Base-by-base conservation (phyloP, 2,329 filamentous ascomycete species). In the Diplodia corticola region DNA sequence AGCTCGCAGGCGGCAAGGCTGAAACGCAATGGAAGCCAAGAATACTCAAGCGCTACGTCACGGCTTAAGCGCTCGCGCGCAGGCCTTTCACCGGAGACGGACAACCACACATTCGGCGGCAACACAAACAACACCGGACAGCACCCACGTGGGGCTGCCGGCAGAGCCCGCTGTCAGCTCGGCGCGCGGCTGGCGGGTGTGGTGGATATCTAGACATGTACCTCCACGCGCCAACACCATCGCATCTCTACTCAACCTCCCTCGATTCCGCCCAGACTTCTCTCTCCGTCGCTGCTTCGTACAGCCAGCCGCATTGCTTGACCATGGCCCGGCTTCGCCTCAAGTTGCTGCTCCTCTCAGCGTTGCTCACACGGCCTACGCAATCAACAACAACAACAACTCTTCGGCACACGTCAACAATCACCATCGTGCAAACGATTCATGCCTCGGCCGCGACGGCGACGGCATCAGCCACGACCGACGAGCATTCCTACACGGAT, bases 401-500 rank as follows among this genome's bases (percentile, higher is more conserved):
- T 46, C n/a, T 61, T 17, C 40, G 44, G 12, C 44, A 61, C 4
- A 61, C 57, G 5, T 61, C 57, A 12, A 61, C 44, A 5, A 61
- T 61, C 22, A 61, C 57, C 24, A 24, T 61, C 17, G 40, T 49
- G 12, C 57, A 61, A 24, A 61, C 57, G 3, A 28, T 61, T 1
- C 24, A 49, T 4, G 48, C n/a, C n/a, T 48, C 60, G 53, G 60
- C 15, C 6, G 33, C 60, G 30, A 53, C 60, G 12, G 48, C 7
- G 3, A 53, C 60, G 6, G 33, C 48, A 12, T 12, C 48, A 15
- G 30, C 48, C 15, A 61, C 69, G 12, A 54, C 68, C 2, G 67
- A 72, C 33, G 57, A 49, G 26, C 40, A 35, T 13, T 49, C 44
- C n/a, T 85, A 84, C 68, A 81, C 80, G 1, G 72, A 77, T n/a